Percentiles rank a stretch among this genome's conserved stretches.
These are phyloP conservation scores for Penicillium psychrofluorescens DNA, from an alignment of 495 filamentous ascomycete species.

Conservation along the genomic window DNA sequence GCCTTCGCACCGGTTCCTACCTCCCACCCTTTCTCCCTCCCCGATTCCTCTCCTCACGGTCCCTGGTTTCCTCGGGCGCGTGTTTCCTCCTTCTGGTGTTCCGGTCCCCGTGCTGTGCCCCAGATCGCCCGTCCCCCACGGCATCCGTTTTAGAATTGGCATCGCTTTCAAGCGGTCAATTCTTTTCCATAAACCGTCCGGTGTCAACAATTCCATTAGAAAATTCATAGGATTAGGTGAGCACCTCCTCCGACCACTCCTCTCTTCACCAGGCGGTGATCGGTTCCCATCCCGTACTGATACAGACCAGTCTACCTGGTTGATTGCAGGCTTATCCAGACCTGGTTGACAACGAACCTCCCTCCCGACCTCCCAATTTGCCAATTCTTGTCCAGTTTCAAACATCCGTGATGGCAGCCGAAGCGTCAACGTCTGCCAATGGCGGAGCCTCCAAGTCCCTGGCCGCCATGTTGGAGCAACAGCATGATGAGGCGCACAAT, in stretches of 20 bases:
- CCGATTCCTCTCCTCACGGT: constrained; percentile 4
- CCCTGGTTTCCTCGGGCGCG: too few relatives aligned
- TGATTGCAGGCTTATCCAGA: constrained; percentile 13
- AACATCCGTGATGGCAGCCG: constrained; percentile 37
- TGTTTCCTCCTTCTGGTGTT: neutral
- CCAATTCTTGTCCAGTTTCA: neutral
- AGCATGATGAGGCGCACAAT: constrained; percentile 68
- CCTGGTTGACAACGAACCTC: neutral
- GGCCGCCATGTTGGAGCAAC: constrained; percentile 70
- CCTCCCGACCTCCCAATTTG: neutral
- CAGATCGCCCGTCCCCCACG: neutral
- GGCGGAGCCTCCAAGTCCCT: constrained; percentile 38
- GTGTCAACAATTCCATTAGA: too few relatives aligned
- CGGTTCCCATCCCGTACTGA: constrained; percentile 10
- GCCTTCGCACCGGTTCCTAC: constrained; percentile 8
- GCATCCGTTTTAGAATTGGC: too few relatives aligned
- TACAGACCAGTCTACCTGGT: constrained; percentile 1
- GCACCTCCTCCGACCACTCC: neutral
- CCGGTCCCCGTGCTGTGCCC: constrained; percentile 4
- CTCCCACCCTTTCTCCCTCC: constrained; percentile 7
- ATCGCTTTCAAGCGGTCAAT: neutral
- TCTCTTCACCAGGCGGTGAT: neutral
- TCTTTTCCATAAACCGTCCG: neutral
- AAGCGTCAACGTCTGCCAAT: constrained; percentile 32
- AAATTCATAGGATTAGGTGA: neutral